phyloP scores from a whole-genome alignment of 164 flowering plant genomes.

The Aristolochia fimbriata region DNA sequence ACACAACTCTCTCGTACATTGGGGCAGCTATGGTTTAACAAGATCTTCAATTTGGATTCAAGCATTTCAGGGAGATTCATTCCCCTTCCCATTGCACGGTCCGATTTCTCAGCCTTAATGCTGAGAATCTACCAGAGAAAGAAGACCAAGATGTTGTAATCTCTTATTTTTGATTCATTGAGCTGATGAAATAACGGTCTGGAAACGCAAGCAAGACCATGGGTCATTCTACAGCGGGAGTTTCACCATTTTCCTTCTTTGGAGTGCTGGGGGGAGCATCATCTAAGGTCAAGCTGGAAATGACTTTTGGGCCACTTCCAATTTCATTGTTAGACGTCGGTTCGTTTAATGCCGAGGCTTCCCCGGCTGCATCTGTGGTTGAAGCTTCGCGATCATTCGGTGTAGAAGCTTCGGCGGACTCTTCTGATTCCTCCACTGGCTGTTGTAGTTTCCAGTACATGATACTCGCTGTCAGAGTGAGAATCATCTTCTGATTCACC shows the following conservation, averaged over 20 bases:
- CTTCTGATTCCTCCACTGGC: slow-evolving; percentile 28
- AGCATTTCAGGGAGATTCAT: no score
- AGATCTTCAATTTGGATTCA: background rate
- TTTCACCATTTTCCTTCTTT: slow-evolving; percentile 21
- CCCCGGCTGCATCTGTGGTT: no score
- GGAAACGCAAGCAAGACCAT: no score
- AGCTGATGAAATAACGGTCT: no score
- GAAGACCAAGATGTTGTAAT: no score
- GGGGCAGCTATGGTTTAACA: background rate
- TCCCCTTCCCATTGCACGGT: no score
- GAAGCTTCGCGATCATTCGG: slow-evolving; percentile 12
- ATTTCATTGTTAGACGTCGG: no score
- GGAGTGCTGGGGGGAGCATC: slow-evolving; percentile 39
- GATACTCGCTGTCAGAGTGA: slow-evolving; percentile 73
- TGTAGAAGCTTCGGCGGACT: slow-evolving; percentile 14
- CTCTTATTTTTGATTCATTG: no score
- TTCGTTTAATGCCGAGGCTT: no score
- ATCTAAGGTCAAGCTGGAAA: slow-evolving; percentile 44
- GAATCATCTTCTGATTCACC: slow-evolving; percentile 95
- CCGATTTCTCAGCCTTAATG: no score
- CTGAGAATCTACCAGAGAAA: no score
- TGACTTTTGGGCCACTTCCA: slow-evolving; percentile 18
- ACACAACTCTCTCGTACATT: background rate
- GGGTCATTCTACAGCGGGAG: background rate
- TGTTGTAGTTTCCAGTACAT: slow-evolving; percentile 93